Evolutionary conservation across 1,284 basidiomycete genomes (phyloP).

Genomic region (Ganoderma lucidum): DNA sequence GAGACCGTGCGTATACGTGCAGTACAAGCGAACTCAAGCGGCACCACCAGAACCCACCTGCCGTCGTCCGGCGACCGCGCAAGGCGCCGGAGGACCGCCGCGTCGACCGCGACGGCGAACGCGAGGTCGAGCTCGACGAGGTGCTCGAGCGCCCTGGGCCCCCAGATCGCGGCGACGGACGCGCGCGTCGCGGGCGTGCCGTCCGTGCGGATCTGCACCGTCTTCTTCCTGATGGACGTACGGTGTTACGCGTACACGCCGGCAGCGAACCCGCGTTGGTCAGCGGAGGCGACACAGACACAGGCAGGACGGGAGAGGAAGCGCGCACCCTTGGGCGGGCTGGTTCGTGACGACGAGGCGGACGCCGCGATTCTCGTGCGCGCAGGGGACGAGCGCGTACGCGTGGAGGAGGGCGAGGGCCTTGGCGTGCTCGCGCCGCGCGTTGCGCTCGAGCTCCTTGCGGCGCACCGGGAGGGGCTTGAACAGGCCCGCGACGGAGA

Average conservation of each 20-base stretch:
- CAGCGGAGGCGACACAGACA: neutral
- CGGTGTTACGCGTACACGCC: too few relatives aligned
- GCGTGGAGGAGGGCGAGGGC: conserved; percentile 84
- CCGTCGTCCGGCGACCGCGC: too few relatives aligned
- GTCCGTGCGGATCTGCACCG: conserved; percentile 78
- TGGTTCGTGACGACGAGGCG: conserved; percentile 83
- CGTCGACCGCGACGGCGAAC: conserved; percentile 75
- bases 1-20: too few relatives aligned
- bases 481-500: conserved; percentile 82
- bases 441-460: conserved; percentile 91
- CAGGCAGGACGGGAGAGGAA: neutral
- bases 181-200: conserved; percentile 68
- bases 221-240: conserved; percentile 84
- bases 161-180: conserved; percentile 86
- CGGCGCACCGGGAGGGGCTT: conserved; percentile 87
- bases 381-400: conserved; percentile 89
- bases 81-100: conserved; percentile 48
- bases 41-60: too few relatives aligned
- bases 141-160: conserved; percentile 59
- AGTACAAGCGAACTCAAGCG: too few relatives aligned
- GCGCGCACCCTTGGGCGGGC: conserved; percentile 72
- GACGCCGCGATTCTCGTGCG: conserved; percentile 61
- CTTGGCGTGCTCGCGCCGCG: conserved; percentile 92
- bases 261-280: too few relatives aligned
- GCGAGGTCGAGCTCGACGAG: conserved; percentile 76